Percentiles rank a stretch among this genome's conserved stretches.
Conservation (phyloP, 352 stramenopile genomes). For the Phytophthora pisi region DNA sequence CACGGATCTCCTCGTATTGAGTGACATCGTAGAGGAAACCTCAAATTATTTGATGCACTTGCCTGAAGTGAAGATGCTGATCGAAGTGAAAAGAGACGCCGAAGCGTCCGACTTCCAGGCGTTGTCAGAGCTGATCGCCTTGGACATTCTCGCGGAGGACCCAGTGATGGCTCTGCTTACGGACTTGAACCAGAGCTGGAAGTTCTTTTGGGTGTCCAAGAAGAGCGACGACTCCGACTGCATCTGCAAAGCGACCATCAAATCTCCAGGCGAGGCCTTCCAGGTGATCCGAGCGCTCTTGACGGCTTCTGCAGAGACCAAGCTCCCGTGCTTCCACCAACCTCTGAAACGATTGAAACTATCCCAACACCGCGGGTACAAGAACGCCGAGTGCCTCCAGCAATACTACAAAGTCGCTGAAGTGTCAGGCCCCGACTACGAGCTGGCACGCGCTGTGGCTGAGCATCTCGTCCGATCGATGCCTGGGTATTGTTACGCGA, state of each 20-base stretch:
- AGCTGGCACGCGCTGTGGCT: neutral
- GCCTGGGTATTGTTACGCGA: no score
- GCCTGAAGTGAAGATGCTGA: constrained; percentile 49
- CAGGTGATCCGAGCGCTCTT: neutral
- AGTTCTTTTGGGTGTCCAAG: neutral
- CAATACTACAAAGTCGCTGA: neutral
- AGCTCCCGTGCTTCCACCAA: neutral
- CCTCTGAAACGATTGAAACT: neutral
- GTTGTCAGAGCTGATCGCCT: neutral
- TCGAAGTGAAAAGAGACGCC: constrained; percentile 52
- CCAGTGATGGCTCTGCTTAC: neutral
- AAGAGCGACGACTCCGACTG: no score
- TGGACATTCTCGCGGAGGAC: neutral
- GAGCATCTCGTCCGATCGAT: no score
- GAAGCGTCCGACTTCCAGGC: constrained; percentile 10
- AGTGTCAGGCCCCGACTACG: neutral
- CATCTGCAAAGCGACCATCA: neutral
- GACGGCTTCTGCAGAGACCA: neutral
- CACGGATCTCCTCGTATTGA: constrained; percentile 51
- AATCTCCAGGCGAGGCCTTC: neutral
- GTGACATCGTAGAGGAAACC: constrained; percentile 26
- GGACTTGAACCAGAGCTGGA: neutral
- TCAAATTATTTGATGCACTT: constrained; percentile 25
- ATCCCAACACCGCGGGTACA: neutral
- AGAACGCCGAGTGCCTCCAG: neutral